Percentiles rank a stretch among this genome's conserved stretches.
These are phyloP conservation scores for Hsuehochloa calcarea DNA, from an alignment of 176 grass and related monocot species.

Conservation along the genomic window DNA sequence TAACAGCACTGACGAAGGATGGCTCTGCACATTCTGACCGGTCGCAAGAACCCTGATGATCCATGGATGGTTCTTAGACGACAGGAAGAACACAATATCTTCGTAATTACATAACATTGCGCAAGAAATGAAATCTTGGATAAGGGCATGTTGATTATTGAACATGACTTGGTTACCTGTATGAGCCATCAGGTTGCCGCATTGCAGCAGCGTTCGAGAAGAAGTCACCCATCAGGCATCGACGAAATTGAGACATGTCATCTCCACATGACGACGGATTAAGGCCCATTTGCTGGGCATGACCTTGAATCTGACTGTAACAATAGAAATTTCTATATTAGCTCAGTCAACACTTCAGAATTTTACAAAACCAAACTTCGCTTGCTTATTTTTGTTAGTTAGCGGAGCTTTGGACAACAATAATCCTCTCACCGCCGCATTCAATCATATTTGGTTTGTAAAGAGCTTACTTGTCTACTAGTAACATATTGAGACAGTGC, in stretches of 20 bases:
- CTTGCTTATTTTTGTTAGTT: no score
- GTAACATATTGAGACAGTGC: no score
- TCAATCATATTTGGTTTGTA: no score
- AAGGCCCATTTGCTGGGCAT: slow-evolving; percentile 74
- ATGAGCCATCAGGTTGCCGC: slow-evolving; percentile 81
- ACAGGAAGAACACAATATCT: no score
- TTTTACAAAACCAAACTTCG: no score
- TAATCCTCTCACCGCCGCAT: no score
- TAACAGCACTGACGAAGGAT: slow-evolving; percentile 80
- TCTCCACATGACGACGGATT: slow-evolving; percentile 64
- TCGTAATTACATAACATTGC: no score
- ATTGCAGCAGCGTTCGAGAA: slow-evolving; percentile 86
- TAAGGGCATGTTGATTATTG: no score
- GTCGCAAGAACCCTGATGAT: slow-evolving; percentile 56
- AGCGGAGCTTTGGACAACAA: no score
- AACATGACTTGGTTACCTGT: slow-evolving; percentile 42
- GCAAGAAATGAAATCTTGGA: no score
- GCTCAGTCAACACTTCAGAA: no score
- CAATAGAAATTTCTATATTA: slow-evolving; percentile 6
- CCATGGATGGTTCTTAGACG: no score
- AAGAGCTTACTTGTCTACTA: not conserved
- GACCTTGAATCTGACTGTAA: slow-evolving; percentile 82
- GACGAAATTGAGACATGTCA: slow-evolving; percentile 68
- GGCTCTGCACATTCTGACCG: slow-evolving; percentile 66
- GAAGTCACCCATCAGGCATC: slow-evolving; percentile 75